Conservation (phyloP, 169 alveolate genomes). For the Plasmodium vivax region DNA sequence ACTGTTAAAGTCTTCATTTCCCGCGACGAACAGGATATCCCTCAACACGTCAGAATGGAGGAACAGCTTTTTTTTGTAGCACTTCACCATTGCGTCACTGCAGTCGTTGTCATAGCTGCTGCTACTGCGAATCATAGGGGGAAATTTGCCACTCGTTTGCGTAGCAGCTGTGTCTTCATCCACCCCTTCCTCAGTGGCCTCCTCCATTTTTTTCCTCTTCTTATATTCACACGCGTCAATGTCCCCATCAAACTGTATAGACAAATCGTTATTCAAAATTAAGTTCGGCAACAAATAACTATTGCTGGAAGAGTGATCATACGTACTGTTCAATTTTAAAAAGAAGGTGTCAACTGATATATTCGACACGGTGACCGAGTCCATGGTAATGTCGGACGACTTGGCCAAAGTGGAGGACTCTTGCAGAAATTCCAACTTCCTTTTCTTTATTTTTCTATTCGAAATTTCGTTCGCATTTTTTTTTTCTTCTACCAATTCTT, state of each 20-base stretch:
- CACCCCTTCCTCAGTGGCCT: background rate
- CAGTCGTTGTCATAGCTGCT: background rate
- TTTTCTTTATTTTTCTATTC: slow-evolving; percentile 50
- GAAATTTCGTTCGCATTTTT: slow-evolving; percentile 24
- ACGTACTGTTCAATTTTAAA: slow-evolving; percentile 70
- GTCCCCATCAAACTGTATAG: slow-evolving; percentile 75
- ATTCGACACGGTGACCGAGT: slow-evolving; percentile 37
- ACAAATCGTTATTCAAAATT: slow-evolving; percentile 61
- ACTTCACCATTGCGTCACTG: background rate
- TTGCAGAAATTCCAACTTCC: slow-evolving; percentile 59
- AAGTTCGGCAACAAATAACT: slow-evolving; percentile 59
- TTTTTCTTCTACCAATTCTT: slow-evolving; percentile 46
- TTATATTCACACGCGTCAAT: slow-evolving; percentile 68
- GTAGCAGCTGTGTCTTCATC: background rate
- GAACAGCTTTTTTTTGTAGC: slow-evolving; percentile 25
- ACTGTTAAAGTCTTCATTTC: slow-evolving; percentile 40
- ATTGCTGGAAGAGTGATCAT: slow-evolving; percentile 47
- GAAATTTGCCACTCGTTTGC: background rate
- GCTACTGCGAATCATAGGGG: background rate
- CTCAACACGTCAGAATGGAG: slow-evolving; percentile 15
- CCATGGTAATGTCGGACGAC: slow-evolving; percentile 62
- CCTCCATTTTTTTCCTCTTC: slow-evolving; percentile 35
- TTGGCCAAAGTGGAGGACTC: slow-evolving; percentile 72
- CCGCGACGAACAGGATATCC: slow-evolving; percentile 16
- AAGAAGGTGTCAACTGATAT: slow-evolving; percentile 70